Base-by-base conservation (phyloP, 1,139 yeast species). In the Geotrichum restrictum region DNA sequence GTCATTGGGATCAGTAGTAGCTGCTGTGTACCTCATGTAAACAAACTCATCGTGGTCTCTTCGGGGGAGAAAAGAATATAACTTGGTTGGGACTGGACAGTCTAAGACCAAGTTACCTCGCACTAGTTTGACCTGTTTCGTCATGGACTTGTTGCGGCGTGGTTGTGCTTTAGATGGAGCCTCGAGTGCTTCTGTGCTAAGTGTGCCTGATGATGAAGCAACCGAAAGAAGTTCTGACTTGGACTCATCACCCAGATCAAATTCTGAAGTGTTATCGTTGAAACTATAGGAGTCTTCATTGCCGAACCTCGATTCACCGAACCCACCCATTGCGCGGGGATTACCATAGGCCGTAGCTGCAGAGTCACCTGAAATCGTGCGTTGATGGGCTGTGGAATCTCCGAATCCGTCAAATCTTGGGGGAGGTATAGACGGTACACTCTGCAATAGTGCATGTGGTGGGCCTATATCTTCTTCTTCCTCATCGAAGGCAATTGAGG, bases 1-100 rank as follows among this genome's bases (percentile, higher is more conserved):
- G 41, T 84, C 82, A 67, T 88, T 93, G 1, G 97, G 96, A 57
- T 85, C 88, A 0, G 93, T 77, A 1, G 98, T 91, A 66, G 95
- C 88, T 0, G 97, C 97, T 0, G 96, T 87, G 68, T 91, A 89
- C 57, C 96, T 81, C 96, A 93, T 89, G 69, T 87, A 88, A 13
- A 93, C 83, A 65, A 88, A 93, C 68, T 93, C 98, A 50, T 94
- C 96, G 44, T 87, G 83, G 61, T 88, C 95, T 24, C 93, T 78
- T 62, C 89, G 76, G 6, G 95, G 88, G 58, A 88, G 71, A 49
- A 88, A 87, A 57, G 85, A 83, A 61, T 81, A 79, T 54, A 93
- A 75, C 58, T 91, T 93, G 19, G 88, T 82, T 2, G 98, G 98
- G 45, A 93, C 85, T 1, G 97, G 96, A 62, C 94, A 91, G 65